Evolutionary conservation across 805 yeast genomes (phyloP).

Genomic region (Pichia paraexigua): DNA sequence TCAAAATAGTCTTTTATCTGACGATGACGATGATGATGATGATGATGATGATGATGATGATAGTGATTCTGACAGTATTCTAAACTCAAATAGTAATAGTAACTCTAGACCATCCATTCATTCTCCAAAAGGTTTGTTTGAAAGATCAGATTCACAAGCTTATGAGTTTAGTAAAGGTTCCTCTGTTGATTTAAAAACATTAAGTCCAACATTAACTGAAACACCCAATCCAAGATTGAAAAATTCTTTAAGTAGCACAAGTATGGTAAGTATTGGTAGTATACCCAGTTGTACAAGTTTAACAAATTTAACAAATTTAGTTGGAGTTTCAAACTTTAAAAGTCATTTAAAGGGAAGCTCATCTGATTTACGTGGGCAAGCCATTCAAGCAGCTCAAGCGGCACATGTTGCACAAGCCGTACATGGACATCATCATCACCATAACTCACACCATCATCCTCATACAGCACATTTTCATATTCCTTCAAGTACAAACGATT

Average conservation of each 20-base stretch:
- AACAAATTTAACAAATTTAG: background rate
- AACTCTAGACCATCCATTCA: conserved; percentile 1
- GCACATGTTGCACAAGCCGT: background rate
- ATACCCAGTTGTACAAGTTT: conserved; percentile 5
- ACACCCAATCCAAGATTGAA: background rate
- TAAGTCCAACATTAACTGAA: background rate
- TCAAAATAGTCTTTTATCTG: background rate
- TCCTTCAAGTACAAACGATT: conserved; percentile 6
- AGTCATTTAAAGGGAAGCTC: conserved; percentile 9
- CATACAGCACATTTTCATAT: background rate
- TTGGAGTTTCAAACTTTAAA: conserved; percentile 1
- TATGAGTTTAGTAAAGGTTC: conserved; percentile 21
- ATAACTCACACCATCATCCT: background rate
- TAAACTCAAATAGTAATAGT: background rate
- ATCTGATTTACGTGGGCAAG: conserved; percentile 10
- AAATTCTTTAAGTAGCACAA: conserved; percentile 3
- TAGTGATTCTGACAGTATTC: conserved; percentile 5
- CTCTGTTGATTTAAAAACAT: conserved; percentile 2
- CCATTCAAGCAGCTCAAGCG: background rate
- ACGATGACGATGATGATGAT: conserved; percentile 8
- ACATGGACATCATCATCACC: background rate
- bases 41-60: conserved; percentile 5
- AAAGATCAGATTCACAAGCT: conserved; percentile 26
- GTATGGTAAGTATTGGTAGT: conserved; percentile 6
- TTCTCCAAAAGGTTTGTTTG: conserved; percentile 13